Conservation (phyloP, 192 early-diverging fungal species). For the Blastocladiella britannica region DNA sequence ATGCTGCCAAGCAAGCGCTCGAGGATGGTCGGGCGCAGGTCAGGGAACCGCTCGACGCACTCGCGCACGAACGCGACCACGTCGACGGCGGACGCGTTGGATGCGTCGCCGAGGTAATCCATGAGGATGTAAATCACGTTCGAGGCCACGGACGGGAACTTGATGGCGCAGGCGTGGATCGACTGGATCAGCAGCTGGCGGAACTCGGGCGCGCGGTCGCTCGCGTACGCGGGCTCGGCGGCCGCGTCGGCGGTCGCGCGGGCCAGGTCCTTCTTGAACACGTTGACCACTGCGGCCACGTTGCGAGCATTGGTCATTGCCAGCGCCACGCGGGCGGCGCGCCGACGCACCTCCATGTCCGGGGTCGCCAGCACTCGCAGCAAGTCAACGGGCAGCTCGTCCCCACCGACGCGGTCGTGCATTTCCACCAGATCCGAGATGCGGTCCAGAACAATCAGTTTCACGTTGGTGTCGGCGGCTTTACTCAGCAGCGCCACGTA, state of each 20-base stretch:
- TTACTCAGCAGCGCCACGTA: slow-evolving; percentile 80
- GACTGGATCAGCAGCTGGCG: slow-evolving; percentile 87
- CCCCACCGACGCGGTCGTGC: slow-evolving; percentile 71
- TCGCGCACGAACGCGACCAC: slow-evolving; percentile 94
- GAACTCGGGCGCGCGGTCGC: slow-evolving; percentile 71
- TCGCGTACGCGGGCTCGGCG: no score
- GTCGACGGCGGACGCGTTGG: slow-evolving; percentile 64
- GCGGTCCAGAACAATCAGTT: slow-evolving; percentile 83
- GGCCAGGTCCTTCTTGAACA: slow-evolving; percentile 88
- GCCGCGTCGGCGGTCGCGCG: slow-evolving; percentile 71
- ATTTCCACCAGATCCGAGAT: slow-evolving; percentile 61
- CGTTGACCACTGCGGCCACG: slow-evolving; percentile 72
- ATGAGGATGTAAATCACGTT: slow-evolving; percentile 87
- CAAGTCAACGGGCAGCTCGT: slow-evolving; percentile 92
- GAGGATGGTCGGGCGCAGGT: slow-evolving; percentile 62
- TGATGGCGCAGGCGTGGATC: slow-evolving; percentile 85
- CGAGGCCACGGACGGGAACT: slow-evolving; percentile 90
- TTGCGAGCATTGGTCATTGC: slow-evolving; percentile 80
- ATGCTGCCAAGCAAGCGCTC: slow-evolving; percentile 50
- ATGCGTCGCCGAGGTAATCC: slow-evolving; percentile 81
- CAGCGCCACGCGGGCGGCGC: slow-evolving; percentile 67
- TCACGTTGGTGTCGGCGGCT: slow-evolving; percentile 95
- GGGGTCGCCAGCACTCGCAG: slow-evolving; percentile 73
- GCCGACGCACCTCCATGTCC: slow-evolving; percentile 84
- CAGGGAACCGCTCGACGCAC: slow-evolving; percentile 90